A percentile compares a stretch with the other conserved stretches of the same genome.
Evolutionary conservation across 2,329 filamentous ascomycete genomes (phyloP).

Genomic region (Fusarium coffeatum): DNA sequence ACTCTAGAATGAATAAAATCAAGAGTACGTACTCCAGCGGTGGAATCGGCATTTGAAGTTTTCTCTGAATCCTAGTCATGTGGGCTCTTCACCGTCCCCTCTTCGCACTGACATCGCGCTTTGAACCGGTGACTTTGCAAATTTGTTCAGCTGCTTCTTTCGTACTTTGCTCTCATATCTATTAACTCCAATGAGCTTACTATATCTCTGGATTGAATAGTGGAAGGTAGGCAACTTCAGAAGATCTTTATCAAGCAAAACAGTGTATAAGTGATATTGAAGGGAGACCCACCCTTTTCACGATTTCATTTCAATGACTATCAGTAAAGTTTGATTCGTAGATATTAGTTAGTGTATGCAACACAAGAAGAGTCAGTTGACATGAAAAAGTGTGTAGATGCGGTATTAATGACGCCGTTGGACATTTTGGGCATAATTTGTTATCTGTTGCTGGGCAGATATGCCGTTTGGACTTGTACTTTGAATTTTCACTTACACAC

Average conservation of each 20-base stretch:
- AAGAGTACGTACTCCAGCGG: not conserved
- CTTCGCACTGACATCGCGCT: conserved; percentile 1
- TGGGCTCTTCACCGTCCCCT: conserved; percentile 2
- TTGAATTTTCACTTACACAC: not conserved
- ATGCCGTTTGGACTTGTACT: not conserved
- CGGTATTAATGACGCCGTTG: not conserved
- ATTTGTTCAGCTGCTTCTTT: not conserved
- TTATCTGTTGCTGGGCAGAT: not conserved
- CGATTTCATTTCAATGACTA: not conserved
- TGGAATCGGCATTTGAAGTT: not conserved
- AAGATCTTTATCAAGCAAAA: not conserved
- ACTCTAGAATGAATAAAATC: too few relatives aligned
- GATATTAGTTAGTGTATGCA: not conserved
- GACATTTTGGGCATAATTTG: not conserved
- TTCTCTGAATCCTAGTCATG: not conserved
- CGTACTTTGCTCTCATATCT: not conserved
- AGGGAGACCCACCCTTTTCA: not conserved
- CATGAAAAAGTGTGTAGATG: not conserved
- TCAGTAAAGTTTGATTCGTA: not conserved
- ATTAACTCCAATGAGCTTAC: too few relatives aligned
- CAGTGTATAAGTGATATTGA: not conserved
- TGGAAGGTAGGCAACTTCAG: not conserved
- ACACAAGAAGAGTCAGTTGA: not conserved
- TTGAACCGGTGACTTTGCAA: not conserved
- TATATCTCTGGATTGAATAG: not conserved